Evolutionary conservation across 78 protist genomes (phyloP).

Genomic region (Dictyostelium citrinum): DNA sequence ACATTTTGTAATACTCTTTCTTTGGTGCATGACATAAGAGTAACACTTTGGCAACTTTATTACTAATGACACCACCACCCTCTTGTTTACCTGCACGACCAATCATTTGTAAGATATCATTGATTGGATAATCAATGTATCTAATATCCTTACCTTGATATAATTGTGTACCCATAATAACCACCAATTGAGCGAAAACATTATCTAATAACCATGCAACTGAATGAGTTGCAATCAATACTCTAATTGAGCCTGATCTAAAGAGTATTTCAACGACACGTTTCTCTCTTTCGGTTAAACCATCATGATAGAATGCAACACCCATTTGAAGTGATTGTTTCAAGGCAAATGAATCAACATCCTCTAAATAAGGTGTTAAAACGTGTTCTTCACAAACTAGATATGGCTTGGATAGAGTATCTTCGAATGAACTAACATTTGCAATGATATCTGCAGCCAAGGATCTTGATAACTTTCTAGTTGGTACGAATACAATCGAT

Average conservation of each 20-base stretch:
- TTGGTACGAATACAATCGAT: slow-evolving; percentile 93
- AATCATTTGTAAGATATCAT: slow-evolving; percentile 96
- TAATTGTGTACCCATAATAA: slow-evolving; percentile 87
- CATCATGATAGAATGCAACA: slow-evolving; percentile 91
- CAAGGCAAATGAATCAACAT: slow-evolving; percentile 78
- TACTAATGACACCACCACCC: background rate
- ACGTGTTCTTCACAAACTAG: slow-evolving; percentile 11
- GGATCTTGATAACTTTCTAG: slow-evolving; percentile 81
- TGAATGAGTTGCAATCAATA: slow-evolving; percentile 98
- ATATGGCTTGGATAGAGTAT: background rate
- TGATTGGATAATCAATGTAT: slow-evolving; percentile 92
- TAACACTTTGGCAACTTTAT: slow-evolving; percentile 66
- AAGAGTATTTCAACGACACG: slow-evolving; percentile 90
- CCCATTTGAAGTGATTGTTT: slow-evolving; percentile 81
- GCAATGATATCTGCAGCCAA: slow-evolving; percentile 85
- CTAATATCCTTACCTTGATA: slow-evolving; percentile 86
- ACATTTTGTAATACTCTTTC: slow-evolving; percentile 91
- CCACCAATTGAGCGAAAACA: slow-evolving; percentile 74
- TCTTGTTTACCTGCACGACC: slow-evolving; percentile 92
- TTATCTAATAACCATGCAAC: slow-evolving; percentile 96
- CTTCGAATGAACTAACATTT: slow-evolving; percentile 81
- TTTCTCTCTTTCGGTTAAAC: slow-evolving; percentile 75
- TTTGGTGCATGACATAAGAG: slow-evolving; percentile 89
- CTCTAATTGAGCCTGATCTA: slow-evolving; percentile 66
- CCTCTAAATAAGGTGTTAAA: slow-evolving; percentile 2